Base-by-base conservation (phyloP, 140 eudicot species). In the Cichorium intybus region DNA sequence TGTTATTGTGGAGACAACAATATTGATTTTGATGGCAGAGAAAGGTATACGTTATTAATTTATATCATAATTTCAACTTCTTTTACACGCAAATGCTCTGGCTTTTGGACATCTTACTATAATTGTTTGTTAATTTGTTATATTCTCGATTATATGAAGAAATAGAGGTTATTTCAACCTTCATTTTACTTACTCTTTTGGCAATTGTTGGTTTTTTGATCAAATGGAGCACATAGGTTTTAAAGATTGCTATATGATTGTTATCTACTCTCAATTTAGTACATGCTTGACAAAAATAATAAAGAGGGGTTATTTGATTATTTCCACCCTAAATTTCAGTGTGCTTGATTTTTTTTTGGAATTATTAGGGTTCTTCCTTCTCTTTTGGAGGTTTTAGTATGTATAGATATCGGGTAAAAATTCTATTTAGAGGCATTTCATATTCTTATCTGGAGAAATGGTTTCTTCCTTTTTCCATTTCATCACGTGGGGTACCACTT, bases 21-120 rank as follows among this genome's bases (percentile, higher is more conserved):
- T 79, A 58, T 84, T 77, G 95, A 80, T 24, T 76, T 71, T 79
- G 85, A 85, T 61, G 49, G 68, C 29, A 81, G 84, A 75, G 92
- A 72, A 66, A 80, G 96, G 97, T 87, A 82, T 55, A 41, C 6
- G 35, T 39, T 54, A 39, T 39, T 54, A 2, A 26, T 62, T 61
- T 56, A 37, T 16, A 10, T 16, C 18, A 18, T 10, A 7, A 8
- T 7, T 23, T 6, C 34, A 53, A 60, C 10, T 59, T 39, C 5
- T 26, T 34, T 37, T 64, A n/a, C 22, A 18, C 18, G 34, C 0
- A 35, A 63, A 33, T 35, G 1, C 46, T 73, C 56, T 24, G 23
- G 15, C 50, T 61, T 23, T 5, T 29, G 22, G 16, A 5, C 18
- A 12, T 23, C 31, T 34, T 21, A 3, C 24, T 27, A 27, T 33